Conservation (phyloP, 495 filamentous ascomycete species). For the Ascodesmis nigricans region DNA sequence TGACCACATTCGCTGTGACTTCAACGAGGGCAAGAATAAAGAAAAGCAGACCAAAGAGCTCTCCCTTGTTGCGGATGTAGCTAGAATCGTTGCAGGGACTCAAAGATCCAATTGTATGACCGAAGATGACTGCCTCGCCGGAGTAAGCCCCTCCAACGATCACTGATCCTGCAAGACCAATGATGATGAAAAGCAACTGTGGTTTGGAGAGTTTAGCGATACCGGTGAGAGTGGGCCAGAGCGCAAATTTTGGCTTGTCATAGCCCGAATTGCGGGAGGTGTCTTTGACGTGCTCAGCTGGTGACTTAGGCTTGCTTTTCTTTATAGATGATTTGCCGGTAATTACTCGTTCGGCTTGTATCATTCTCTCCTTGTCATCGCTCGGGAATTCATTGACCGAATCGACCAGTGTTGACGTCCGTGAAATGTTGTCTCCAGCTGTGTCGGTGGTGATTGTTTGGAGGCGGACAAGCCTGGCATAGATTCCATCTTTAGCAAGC, state of each 20-base stretch:
- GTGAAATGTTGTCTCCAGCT: too few relatives aligned
- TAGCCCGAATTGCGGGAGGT: too few relatives aligned
- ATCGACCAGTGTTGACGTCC: too few relatives aligned
- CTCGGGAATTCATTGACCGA: too few relatives aligned
- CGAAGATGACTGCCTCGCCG: conserved; percentile 31
- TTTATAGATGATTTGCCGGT: too few relatives aligned
- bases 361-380: too few relatives aligned
- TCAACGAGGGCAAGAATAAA: conserved; percentile 31
- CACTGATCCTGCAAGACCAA: conserved; percentile 21
- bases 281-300: neutral
- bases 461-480: conserved; percentile 27
- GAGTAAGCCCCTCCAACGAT: conserved; percentile 27
- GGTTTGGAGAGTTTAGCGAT: conserved; percentile 11
- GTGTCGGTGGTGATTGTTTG: too few relatives aligned
- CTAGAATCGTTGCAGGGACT: conserved; percentile 12
- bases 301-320: neutral
- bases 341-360: too few relatives aligned
- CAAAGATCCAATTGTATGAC: conserved; percentile 26
- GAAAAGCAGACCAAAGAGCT: conserved; percentile 33
- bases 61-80: conserved; percentile 19
- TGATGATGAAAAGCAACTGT: conserved; percentile 10
- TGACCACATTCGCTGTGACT: conserved; percentile 26
- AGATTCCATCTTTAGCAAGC: conserved; percentile 26
- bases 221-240: neutral
- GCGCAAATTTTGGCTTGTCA: neutral